Base-by-base conservation (phyloP, 2,329 filamentous ascomycete species). In the Aspergillus melleus region DNA sequence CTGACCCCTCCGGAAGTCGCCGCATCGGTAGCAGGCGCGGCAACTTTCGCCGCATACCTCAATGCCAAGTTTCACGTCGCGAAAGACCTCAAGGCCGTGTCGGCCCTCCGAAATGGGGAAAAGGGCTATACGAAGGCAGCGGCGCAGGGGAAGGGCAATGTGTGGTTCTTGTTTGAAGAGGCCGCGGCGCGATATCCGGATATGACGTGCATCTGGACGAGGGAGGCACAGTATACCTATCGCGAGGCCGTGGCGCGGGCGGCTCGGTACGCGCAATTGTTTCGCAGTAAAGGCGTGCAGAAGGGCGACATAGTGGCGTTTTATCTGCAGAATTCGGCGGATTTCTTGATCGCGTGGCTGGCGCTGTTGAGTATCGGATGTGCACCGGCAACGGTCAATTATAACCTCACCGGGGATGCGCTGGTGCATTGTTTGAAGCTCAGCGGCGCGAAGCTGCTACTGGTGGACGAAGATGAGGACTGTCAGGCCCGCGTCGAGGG, bases 301-400 rank as follows among this genome's bases (percentile, higher is more conserved):
- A 81, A 83, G 0, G 82, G 83, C 3, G 82, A 90, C 36, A 76
- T 90, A 2, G 86, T 90, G 0, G 85, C 82, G 3, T 79, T 91
- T 60, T 90, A 88, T 72, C 83, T 90, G 73, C 82, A 81, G 67
- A 91, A 91, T 72, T 84, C 85, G 14, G 81, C 86, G 0, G 87
- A 91, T 57, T 90, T 90, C 65, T 67, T 89, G 9, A 84, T 89
- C 52, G 82, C 83, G 3, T 89, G 88, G 84, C 69, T 90, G 46
- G 88, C 84, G 0, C 76, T 88, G 3, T 84, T 84, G 80, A 82
- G 85, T 10, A 84, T 91, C 57, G 89, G 89, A 3, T 86, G 86
- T 14, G 87, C 86, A 0, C 89, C 89, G 0, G 88, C 89, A 0
- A 83, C 89, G 74, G 88, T 91, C 71, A 91, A 91, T 71, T 86